Evolutionary conservation across 805 yeast species (phyloP), one percentile per base, ranked within the genome.

Genomic region (Candida taoyuanica): DNA sequence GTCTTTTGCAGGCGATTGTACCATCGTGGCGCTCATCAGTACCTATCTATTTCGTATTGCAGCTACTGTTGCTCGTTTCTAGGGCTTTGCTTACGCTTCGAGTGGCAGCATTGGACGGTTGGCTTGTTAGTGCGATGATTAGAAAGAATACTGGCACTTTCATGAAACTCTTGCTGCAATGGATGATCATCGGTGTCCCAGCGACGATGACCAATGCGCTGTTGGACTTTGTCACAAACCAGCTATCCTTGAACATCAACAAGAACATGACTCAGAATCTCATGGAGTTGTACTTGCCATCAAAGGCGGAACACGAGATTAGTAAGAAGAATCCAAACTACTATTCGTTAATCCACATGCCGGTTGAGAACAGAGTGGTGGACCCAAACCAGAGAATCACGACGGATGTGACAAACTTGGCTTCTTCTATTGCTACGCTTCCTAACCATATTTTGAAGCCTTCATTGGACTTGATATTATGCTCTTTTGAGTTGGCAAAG

Each of bases 391-490:
- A 86, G 60, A 68, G 91, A 52, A 74, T 88, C 40, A 81, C 96
- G 1, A 78, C 86, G 7, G 95, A 86, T 54, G 78, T 86, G 17
- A 77, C 81, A 17, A 72, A 87, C 40, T 75, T 89, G 51, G 73
- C 95, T 5, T 69, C 70, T 25, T 78, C 91, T 3, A 66, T 85
- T 29, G 76, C 95, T 3, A 67, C 77, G 34, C 70, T 89, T 35
- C 89, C 95, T 14, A 81, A 91, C 17, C 95, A 89, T 58, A 60
- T 89, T 17, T 69, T 91, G 45, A 86, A 85, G 56, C 96, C 97
- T 2, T 67, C 83, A 5, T 67, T 88, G 37, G 96, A 88, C 62
- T 71, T 88, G 48, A 59, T 81, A 16, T 66, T 88, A 25, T 85
- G 95, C 58, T 91, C 94, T 1, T 78, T 81, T 59, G 86, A 85